Evolutionary conservation across 257 asterid genomes (phyloP), one percentile per base, ranked within the genome.

Genomic region (Solanum stenotomum): DNA sequence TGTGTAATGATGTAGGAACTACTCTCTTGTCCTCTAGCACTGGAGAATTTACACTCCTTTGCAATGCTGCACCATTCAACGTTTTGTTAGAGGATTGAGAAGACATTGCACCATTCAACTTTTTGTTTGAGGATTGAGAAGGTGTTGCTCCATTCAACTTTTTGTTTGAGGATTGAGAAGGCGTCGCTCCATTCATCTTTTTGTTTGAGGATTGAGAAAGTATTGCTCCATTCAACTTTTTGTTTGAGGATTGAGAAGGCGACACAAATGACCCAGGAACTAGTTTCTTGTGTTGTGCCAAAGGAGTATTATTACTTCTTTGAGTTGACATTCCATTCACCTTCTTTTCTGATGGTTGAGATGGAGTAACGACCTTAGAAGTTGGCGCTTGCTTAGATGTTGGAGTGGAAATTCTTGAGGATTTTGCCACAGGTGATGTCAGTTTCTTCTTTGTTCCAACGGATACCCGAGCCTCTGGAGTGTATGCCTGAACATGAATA

Each of bases 1-100:
- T 94, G 92, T 97, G 98, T 89, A 97, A 88, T 74, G 98, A 93
- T 37, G 95, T 90, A 6, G 96, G 95, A 87, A 91, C 86, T 63
- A 87, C 87, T 88, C 89, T 92, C 93, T 88, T 94, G 90, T 89
- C 90, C 88, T 91, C 91, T 84, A 88, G 89, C 71, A 46, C 87
- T 37, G 52, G 87, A 89, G 90, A 52, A 88, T 52, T 89, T 89
- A 87, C 93, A 87, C 92, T 86, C 85, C 88, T 94, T 1, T 87
- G 91, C 63, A 91, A 61, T 52, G 90, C 89, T 7, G 93, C 88
- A 34, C 35, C 63, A 27, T 25, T 42, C 84, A 78, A 25, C 5
- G 5, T 42, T 78, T 42, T n/a, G 38, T 33, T 68, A 8, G 82
- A 85, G 78, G 68, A 68, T 85, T 29, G 87, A 85, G 82, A 74